Evolutionary conservation across 371 early-diverging fungal species (phyloP), one percentile per base, ranked within the genome.

Genomic region (Parasitella parasitica): DNA sequence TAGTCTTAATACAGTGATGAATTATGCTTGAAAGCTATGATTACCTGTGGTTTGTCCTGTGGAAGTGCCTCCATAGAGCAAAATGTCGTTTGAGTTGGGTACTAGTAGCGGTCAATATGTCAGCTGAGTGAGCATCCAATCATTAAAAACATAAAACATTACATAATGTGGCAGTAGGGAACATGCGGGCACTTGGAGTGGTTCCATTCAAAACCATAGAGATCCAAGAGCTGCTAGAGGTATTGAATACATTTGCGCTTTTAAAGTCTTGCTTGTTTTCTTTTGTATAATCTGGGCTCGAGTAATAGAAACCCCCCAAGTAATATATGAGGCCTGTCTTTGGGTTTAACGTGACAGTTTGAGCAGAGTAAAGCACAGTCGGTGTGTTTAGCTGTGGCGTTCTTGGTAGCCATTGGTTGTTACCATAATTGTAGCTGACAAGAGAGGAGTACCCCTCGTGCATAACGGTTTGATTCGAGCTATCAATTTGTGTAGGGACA

Each of bases 61-160:
- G 9, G 1, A 5, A 13, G 60, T 54, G 6, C 61, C 61, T 1
- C 61, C 61, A 35, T 27, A 61, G 5, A 61, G 30, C n/a, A 61
- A 36, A 16, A 61, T 43, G 6, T 54, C 46, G 12, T 61, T 20
- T 13, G 61, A 61, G 34, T 61, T 61, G 20, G 61, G 61, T 16
- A 61, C 61, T 61, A 22, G n/a, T n/a, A n/a, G n/a, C n/a, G n/a
- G n/a, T n/a, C n/a, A n/a, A n/a, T n/a, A n/a, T n/a, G n/a, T n/a
- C n/a, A n/a, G n/a, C n/a, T n/a, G n/a, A n/a, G n/a, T n/a, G n/a
- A n/a, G n/a, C n/a, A n/a, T n/a, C n/a, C n/a, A n/a, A n/a, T n/a
- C n/a, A n/a, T n/a, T n/a, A n/a, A n/a, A n/a, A n/a, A n/a, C n/a
- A n/a, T n/a, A n/a, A n/a, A n/a, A n/a, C n/a, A 20, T 46, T 46